Percentiles rank a stretch among this genome's conserved stretches.
Conservation (phyloP, 1,284 basidiomycete genomes). For the Inonotus obliquus region DNA sequence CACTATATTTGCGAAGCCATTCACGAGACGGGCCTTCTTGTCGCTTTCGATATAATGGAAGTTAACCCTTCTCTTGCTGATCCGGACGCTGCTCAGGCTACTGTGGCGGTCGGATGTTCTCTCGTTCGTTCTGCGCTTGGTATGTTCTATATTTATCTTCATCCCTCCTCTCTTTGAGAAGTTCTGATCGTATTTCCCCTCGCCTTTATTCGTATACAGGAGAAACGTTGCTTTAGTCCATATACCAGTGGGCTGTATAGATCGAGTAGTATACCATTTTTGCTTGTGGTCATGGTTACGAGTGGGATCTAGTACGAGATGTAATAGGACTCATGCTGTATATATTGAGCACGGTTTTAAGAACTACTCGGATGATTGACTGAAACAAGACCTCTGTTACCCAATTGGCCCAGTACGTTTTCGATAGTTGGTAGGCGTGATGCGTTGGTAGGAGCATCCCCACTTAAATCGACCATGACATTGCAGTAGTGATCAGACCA, state of each 20-base stretch:
- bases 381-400: too few relatives aligned
- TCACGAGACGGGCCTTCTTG: slow-evolving; percentile 89
- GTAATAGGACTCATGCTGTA: not conserved
- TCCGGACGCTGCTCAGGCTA: slow-evolving; percentile 72
- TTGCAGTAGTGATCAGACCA: too few relatives aligned
- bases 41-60: slow-evolving; percentile 93
- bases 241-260: not conserved
- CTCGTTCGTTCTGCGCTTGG: slow-evolving; percentile 89
- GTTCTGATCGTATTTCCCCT: not conserved
- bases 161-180: not conserved
- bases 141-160: slow-evolving; percentile 30
- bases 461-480: too few relatives aligned
- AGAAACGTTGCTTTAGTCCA: slow-evolving; percentile 22
- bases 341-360: too few relatives aligned
- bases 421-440: too few relatives aligned
- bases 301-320: not conserved
- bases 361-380: too few relatives aligned
- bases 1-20: slow-evolving; percentile 96
- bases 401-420: too few relatives aligned
- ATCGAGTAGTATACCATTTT: not conserved
- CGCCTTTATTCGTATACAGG: slow-evolving; percentile 13
- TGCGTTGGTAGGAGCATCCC: too few relatives aligned
- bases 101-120: slow-evolving; percentile 92
- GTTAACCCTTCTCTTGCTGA: slow-evolving; percentile 91
- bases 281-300: not conserved